Conservation (phyloP, 345 rosid species). For the Sisymbrium irio region DNA sequence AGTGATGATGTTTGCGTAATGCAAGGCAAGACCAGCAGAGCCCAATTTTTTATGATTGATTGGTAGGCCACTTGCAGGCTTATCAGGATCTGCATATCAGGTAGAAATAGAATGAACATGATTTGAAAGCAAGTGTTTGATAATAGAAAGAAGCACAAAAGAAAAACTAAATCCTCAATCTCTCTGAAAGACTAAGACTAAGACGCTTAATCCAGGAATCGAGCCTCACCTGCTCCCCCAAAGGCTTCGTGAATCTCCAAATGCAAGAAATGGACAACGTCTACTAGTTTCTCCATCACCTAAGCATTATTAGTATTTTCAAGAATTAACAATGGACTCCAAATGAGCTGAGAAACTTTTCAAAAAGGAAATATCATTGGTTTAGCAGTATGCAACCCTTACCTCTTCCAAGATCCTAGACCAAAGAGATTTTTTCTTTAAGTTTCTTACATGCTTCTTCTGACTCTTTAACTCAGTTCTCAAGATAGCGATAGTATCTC, state of each 20-base stretch:
- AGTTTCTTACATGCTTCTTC: slow-evolving; percentile 79
- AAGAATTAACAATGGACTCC: slow-evolving; percentile 17
- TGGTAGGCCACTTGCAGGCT: slow-evolving; percentile 38
- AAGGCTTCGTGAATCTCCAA: slow-evolving; percentile 89
- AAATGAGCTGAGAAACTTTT: not conserved
- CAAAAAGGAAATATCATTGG: not conserved
- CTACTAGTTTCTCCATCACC: slow-evolving; percentile 98
- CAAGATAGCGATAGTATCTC: slow-evolving; percentile 83
- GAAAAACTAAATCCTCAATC: not conserved
- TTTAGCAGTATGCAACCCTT: slow-evolving; percentile 12
- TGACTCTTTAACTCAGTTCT: slow-evolving; percentile 92
- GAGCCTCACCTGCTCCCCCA: slow-evolving; percentile 70
- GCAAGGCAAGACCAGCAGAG: slow-evolving; percentile 93
- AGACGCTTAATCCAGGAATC: slow-evolving; percentile 5
- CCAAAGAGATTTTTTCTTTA: slow-evolving; percentile 97
- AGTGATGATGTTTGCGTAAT: slow-evolving; percentile 90
- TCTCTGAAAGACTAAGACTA: not conserved
- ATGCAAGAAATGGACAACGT: slow-evolving; percentile 90
- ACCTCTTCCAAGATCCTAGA: slow-evolving; percentile 97
- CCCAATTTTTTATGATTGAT: slow-evolving; percentile 67
- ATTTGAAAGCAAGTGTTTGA: not conserved
- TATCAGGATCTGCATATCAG: slow-evolving; percentile 61
- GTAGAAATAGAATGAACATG: not conserved
- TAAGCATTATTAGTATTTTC: slow-evolving; percentile 25
- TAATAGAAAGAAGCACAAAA: slow-evolving; percentile 13